These are phyloP conservation scores for Coprinopsis marcescibilis DNA, from an alignment of 768 basidiomycete genomes.

Conservation along the genomic window DNA sequence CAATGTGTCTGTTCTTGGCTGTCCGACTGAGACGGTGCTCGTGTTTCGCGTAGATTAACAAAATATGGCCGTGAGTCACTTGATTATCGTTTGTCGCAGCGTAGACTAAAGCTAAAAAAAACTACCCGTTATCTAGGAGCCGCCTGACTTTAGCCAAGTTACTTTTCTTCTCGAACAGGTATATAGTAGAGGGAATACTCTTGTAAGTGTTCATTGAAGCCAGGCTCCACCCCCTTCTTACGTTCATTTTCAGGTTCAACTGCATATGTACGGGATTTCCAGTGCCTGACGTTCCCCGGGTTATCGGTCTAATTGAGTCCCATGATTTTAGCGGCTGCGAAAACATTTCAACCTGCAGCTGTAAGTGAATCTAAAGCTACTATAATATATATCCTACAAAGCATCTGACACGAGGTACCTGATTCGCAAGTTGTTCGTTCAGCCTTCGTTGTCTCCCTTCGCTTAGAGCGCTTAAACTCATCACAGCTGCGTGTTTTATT, in stretches of 20 bases:
- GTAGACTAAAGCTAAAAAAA: neutral
- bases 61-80: conserved; percentile 20
- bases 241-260: conserved; percentile 16
- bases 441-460: neutral
- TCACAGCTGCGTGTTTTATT: conserved; percentile 23
- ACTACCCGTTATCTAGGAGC: conserved; percentile 9
- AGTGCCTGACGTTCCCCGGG: too few relatives aligned
- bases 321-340: too few relatives aligned
- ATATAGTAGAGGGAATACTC: conserved; percentile 23
- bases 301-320: too few relatives aligned
- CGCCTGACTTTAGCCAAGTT: conserved; percentile 20
- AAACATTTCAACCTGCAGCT: too few relatives aligned
- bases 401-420: neutral
- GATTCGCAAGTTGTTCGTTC: neutral
- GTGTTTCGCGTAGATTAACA: conserved; percentile 12
- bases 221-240: neutral
- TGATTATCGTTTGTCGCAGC: neutral
- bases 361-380: too few relatives aligned
- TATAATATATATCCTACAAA: too few relatives aligned
- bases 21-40: too few relatives aligned
- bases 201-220: conserved; percentile 15
- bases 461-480: neutral
- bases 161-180: conserved; percentile 23
- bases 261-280: conserved; percentile 20
- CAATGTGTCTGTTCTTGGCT: too few relatives aligned